Evolutionary conservation across 2,329 filamentous ascomycete species (phyloP).

Genomic region (Nannizziopsis barbatae): DNA sequence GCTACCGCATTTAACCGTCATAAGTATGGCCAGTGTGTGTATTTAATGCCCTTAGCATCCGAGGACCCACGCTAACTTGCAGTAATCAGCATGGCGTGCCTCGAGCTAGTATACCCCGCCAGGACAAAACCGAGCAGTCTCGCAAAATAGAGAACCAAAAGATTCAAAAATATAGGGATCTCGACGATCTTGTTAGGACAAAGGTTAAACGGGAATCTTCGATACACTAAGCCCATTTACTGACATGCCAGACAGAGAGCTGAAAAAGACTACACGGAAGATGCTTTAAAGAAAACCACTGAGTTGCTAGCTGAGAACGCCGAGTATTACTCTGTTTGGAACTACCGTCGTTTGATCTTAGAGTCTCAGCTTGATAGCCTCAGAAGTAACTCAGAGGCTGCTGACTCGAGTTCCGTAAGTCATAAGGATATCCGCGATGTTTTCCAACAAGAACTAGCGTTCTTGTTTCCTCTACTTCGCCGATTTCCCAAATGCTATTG

Average conservation of each 20-base stretch:
- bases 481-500: constrained; percentile 96
- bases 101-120: constrained; percentile 47
- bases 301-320: constrained; percentile 37
- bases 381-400: background rate
- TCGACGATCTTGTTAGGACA: constrained; percentile 57
- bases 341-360: constrained; percentile 55
- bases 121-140: constrained; percentile 56
- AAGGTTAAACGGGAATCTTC: constrained; percentile 40
- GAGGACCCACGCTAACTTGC: constrained; percentile 2
- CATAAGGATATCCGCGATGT: constrained; percentile 34
- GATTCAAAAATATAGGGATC: constrained; percentile 61
- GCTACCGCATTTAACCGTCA: background rate
- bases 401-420: constrained; percentile 29
- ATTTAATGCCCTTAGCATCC: background rate
- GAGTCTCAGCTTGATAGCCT: constrained; percentile 44
- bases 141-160: constrained; percentile 60
- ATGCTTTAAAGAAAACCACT: constrained; percentile 35
- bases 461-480: constrained; percentile 72
- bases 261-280: constrained; percentile 31
- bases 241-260: constrained; percentile 25
- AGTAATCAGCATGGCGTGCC: constrained; percentile 68
- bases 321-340: constrained; percentile 42
- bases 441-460: constrained; percentile 63
- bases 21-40: constrained; percentile 26
- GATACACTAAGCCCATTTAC: background rate